phyloP scores from a whole-genome alignment of 441 rosid species.

The Corymbia citriodora region DNA sequence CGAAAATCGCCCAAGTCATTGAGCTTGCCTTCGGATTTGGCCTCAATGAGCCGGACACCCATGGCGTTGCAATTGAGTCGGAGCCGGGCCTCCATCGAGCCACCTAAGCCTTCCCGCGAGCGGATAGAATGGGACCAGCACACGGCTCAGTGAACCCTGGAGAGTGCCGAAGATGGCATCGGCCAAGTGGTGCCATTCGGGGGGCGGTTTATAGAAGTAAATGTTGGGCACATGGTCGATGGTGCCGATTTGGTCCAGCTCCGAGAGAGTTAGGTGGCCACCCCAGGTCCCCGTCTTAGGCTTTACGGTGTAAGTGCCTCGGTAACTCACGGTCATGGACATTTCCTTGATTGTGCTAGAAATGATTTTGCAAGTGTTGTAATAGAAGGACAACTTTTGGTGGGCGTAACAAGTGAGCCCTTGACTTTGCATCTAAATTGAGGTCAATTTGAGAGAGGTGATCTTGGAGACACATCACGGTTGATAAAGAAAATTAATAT shows the following conservation, averaged over 20 bases:
- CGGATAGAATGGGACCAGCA: no score
- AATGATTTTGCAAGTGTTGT: background rate
- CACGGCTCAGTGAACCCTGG: conserved; percentile 27
- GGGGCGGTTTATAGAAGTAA: conserved; percentile 37
- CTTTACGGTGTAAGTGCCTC: conserved; percentile 17
- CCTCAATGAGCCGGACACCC: no score
- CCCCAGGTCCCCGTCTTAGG: conserved; percentile 35
- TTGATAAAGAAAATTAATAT: background rate
- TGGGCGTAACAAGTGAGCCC: background rate
- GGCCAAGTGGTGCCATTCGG: background rate
- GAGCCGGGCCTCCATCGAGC: no score
- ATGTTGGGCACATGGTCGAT: conserved; percentile 46
- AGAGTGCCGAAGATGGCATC: conserved; percentile 24
- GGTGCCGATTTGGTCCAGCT: conserved; percentile 42
- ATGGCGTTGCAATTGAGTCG: no score
- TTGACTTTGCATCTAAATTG: background rate
- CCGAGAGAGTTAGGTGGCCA: conserved; percentile 32
- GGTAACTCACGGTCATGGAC: conserved; percentile 11
- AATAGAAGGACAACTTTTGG: background rate
- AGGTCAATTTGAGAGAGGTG: background rate
- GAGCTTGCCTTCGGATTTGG: no score
- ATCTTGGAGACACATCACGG: background rate
- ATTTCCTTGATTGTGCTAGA: background rate
- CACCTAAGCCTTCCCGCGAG: no score
- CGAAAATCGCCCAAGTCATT: no score